Evolutionary conservation across 805 yeast genomes (phyloP), one percentile per base, ranked within the genome.

Genomic region (Yamadazyma sp.): DNA sequence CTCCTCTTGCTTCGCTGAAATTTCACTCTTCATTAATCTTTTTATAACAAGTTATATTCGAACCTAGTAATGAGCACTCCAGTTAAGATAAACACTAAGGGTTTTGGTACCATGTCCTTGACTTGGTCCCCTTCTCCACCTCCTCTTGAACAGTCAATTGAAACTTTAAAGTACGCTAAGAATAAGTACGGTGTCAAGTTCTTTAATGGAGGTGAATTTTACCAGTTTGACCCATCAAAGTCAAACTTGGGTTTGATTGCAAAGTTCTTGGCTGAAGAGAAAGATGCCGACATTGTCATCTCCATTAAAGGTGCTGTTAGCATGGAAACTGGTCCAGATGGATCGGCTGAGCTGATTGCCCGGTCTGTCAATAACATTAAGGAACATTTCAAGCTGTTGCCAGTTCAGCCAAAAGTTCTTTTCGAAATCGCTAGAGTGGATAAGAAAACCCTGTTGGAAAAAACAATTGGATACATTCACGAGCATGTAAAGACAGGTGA

Each of bases 61-160:
- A n/a, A n/a, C n/a, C n/a, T n/a, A n/a, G n/a, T n/a, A n/a, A 35
- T 33, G 37, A n/a, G 21, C 4, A n/a, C 14, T n/a, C 33, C 37
- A 17, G 30, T 26, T 20, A 48, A 50, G 48, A 25, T 37, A 11
- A 24, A 20, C 3, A 37, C 41, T 11, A 27, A 17, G 20, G 95
- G 95, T 30, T 78, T 75, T 48, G 96, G 96, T 28, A 70, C 87
- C 45, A 86, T 88, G 96, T 76, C 82, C 39, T 68, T 85, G 56
- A 84, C 95, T 1, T 79, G 86, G 87, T 71, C 72, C 23, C 75
- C 81, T 0, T 55, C 49, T 0, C 86, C 85, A 23, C 59, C 73
- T 20, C 71, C 82, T 5, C 57, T 70, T 36, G 78, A 72, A 12
- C 63, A 69, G 38, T 80, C 85, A 3, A 65, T 78, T 42, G 75